phyloP scores from a whole-genome alignment of 2,329 filamentous ascomycete species.

The Penicillium sp. region DNA sequence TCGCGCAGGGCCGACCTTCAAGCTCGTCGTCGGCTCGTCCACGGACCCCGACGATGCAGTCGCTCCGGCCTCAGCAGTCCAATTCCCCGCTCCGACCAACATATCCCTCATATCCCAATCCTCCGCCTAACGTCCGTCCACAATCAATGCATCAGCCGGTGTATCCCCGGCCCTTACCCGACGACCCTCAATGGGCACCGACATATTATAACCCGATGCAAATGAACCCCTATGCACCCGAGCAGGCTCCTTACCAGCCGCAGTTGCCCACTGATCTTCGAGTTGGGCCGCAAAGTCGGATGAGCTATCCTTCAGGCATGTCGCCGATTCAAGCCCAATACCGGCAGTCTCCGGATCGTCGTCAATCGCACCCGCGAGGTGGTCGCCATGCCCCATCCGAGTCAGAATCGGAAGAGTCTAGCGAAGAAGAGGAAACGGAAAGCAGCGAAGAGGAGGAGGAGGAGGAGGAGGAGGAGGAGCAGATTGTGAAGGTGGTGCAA shows the following conservation, averaged over 20 bases:
- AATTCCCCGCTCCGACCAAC: constrained; percentile 38
- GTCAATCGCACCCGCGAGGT: constrained; percentile 17
- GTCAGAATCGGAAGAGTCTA: constrained; percentile 23
- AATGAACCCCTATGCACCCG: constrained; percentile 32
- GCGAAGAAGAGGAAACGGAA: constrained; percentile 25
- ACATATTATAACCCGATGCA: constrained; percentile 34
- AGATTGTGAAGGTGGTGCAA: constrained; percentile 35
- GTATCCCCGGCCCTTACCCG: constrained; percentile 46
- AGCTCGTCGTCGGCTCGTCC: constrained; percentile 46
- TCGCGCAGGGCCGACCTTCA: constrained; percentile 44
- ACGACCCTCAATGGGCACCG: constrained; percentile 52
- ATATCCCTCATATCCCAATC: constrained; percentile 36
- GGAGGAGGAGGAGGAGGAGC: constrained; percentile 28
- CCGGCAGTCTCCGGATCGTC: constrained; percentile 23
- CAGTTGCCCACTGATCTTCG: constrained; percentile 38
- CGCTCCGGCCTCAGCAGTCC: constrained; percentile 40
- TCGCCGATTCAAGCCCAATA: constrained; percentile 28
- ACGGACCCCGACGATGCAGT: constrained; percentile 46
- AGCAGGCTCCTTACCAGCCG: constrained; percentile 33
- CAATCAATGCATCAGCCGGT: constrained; percentile 42
- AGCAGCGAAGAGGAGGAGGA: constrained; percentile 33
- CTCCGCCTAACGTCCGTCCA: constrained; percentile 39
- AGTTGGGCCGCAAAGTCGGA: constrained; percentile 29
- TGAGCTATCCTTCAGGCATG: constrained; percentile 20
- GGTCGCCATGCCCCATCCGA: constrained; percentile 17